phyloP scores from a whole-genome alignment of 805 yeast genomes.

The Ogataea corticis region DNA sequence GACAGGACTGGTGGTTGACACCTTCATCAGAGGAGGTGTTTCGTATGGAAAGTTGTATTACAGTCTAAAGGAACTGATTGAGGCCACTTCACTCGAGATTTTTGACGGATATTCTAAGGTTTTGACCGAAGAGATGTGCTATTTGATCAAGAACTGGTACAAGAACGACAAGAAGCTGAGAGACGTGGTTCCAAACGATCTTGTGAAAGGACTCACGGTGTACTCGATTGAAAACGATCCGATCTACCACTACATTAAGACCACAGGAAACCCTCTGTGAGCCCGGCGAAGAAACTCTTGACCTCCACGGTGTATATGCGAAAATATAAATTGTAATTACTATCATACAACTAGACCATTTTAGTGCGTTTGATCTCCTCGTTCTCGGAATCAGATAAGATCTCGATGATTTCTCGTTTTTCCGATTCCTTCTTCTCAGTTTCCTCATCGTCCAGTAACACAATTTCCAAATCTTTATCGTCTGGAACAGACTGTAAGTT shows the following conservation, averaged over 20 bases:
- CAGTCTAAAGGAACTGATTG: slow-evolving; percentile 60
- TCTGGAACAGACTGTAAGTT: slow-evolving; percentile 39
- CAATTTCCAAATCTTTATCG: slow-evolving; percentile 45
- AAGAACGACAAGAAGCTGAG: slow-evolving; percentile 61
- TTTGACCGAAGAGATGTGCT: slow-evolving; percentile 57
- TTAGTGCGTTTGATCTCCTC: not conserved
- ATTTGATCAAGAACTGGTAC: slow-evolving; percentile 69
- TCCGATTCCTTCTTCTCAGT: not conserved
- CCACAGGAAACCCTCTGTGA: slow-evolving; percentile 37
- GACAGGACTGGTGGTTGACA: slow-evolving; percentile 58
- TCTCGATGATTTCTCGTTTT: slow-evolving; percentile 11
- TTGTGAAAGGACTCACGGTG: slow-evolving; percentile 42
- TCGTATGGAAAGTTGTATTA: slow-evolving; percentile 65
- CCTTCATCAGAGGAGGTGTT: slow-evolving; percentile 65
- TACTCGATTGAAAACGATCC: slow-evolving; percentile 62
- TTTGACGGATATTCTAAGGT: slow-evolving; percentile 43
- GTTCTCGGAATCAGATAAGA: slow-evolving; percentile 11
- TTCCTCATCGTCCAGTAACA: slow-evolving; percentile 26
- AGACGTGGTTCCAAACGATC: slow-evolving; percentile 51
- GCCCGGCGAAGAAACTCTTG: too few relatives aligned
- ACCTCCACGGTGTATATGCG: not conserved
- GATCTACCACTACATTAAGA: slow-evolving; percentile 45
- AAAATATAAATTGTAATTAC: not conserved
- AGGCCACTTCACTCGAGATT: slow-evolving; percentile 55
- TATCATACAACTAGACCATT: too few relatives aligned